Base-by-base conservation (phyloP, 768 basidiomycete species). In the Pisolithus microcarpus region DNA sequence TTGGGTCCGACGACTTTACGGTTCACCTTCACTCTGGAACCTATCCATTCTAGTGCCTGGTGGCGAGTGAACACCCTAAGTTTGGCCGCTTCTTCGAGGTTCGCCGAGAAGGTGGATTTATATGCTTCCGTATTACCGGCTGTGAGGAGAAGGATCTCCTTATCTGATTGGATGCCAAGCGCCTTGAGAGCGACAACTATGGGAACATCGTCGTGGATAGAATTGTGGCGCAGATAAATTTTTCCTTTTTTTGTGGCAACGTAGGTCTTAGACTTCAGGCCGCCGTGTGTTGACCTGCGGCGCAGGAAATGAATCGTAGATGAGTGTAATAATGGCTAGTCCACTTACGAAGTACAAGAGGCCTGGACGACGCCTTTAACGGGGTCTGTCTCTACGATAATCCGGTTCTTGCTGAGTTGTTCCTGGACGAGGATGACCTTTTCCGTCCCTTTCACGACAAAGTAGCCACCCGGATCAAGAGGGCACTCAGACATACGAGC, bases 351-450 rank as follows among this genome's bases (percentile, higher is more conserved):
- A 46, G 94, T 97, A 69, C 94, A 96, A 4, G 91, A 93, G 3
- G 95, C 92, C 65, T 91, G 91, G 0, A 96, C 93, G 37, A 86
- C 73, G 5, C 89, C 90, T 68, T 98, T 97, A 38, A 83, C 83
- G 19, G 77, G 70, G 68, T 98, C 96, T 6, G 85, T 88, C 73
- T 98, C 96, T 54, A 99, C 96, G 58, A 99, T 97, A 64, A 99
- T 99, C 38, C 96, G 81, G 68, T 99, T 98, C 77, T 98, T 98
- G 77, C 91, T 94, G 62, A 98, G 71, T 70, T 99, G 96, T 65
- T 98, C 96, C 67, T 99, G 96, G 7, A 99, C 95, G 55, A 99
- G 75, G 58, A 99, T 99, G 60, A 99, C 96, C 71, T 98, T 99
- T 70, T 99, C 95, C 39, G 95, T 99, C 36, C 95, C 95, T 70